Conservation (phyloP, 352 stramenopile species). For the Paralagenidium karlingii region DNA sequence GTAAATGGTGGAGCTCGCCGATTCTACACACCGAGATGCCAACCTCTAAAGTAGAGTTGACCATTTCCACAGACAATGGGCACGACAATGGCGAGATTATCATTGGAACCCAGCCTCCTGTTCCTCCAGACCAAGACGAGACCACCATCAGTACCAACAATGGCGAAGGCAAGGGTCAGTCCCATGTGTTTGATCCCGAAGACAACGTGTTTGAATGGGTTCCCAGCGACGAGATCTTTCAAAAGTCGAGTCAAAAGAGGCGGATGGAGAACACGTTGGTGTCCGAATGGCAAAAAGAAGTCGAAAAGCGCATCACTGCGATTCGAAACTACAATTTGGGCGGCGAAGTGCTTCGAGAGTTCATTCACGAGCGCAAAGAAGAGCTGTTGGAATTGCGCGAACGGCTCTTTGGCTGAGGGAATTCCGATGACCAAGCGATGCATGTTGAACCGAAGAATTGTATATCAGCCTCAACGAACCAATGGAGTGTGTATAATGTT, state of each 20-base stretch:
- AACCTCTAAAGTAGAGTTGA: not conserved
- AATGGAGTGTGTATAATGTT: too few species aligned
- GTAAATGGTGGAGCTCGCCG: constrained; percentile 50
- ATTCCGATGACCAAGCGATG: too few species aligned
- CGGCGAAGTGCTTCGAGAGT: constrained; percentile 29
- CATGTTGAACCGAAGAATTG: too few species aligned
- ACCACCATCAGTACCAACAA: constrained; percentile 1
- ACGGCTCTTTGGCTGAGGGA: constrained; percentile 33
- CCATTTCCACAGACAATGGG: not conserved
- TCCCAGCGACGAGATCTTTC: constrained; percentile 14
- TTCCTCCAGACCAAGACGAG: not conserved
- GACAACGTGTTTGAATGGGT: constrained; percentile 58
- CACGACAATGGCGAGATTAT: not conserved
- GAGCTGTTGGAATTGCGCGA: constrained; percentile 39
- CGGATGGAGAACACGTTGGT: constrained; percentile 4
- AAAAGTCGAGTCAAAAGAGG: constrained; percentile 3
- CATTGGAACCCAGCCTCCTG: not conserved
- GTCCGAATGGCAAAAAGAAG: constrained; percentile 21
- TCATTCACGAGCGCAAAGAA: constrained; percentile 45
- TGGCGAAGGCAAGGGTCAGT: too few species aligned
- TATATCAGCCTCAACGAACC: too few species aligned
- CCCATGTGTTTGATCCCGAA: constrained; percentile 36
- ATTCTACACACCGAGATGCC: too few species aligned
- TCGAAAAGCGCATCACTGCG: constrained; percentile 25
- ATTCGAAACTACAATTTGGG: constrained; percentile 50